These are phyloP conservation scores for Wickerhamomyces subpelliculosus DNA, from an alignment of 805 yeast species.

Conservation along the genomic window DNA sequence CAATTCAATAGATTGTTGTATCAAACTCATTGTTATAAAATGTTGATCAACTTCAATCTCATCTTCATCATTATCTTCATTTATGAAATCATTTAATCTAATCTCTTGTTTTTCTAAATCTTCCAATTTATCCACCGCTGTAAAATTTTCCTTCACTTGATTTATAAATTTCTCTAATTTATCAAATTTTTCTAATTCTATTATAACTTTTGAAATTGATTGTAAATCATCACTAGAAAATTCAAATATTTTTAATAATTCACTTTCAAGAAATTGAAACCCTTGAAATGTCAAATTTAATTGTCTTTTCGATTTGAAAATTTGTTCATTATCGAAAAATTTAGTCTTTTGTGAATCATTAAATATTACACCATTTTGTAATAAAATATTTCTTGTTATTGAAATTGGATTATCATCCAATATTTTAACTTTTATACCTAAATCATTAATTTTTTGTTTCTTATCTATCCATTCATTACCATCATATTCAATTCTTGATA, in stretches of 20 bases:
- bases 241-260: background rate
- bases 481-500: background rate
- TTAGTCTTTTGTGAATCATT: background rate
- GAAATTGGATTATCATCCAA: conserved; percentile 2
- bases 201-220: background rate
- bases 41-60: background rate
- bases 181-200: background rate
- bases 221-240: background rate
- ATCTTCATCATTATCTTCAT: background rate
- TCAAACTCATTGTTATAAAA: background rate
- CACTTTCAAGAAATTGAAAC: conserved; percentile 2
- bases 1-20: background rate
- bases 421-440: conserved; percentile 8
- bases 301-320: background rate
- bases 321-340: background rate
- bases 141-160: background rate
- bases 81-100: conserved; percentile 5
- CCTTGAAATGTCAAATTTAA: background rate
- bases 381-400: background rate
- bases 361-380: background rate
- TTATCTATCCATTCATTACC: background rate
- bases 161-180: background rate
- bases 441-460: conserved; percentile 3
- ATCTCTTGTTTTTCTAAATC: conserved; percentile 10
- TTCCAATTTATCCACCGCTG: conserved; percentile 6